A percentile compares a stretch with the other conserved stretches of the same genome.
These are phyloP conservation scores for Apiotrichum akiyoshidainum DNA, from an alignment of 1,284 basidiomycete genomes.

Conservation along the genomic window DNA sequence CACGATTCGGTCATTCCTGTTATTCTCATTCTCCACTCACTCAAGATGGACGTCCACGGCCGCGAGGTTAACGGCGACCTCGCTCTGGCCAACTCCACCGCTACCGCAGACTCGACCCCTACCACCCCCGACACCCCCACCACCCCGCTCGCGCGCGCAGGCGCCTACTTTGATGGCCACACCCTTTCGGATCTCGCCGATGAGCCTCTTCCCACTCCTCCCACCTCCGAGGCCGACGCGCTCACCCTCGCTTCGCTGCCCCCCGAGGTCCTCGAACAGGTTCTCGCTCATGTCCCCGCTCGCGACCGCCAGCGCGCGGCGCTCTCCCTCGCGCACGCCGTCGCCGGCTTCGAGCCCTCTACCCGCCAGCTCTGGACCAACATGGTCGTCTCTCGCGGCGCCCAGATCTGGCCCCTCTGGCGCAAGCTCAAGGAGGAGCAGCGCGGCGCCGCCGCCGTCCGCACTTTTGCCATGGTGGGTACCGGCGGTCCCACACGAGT, in stretches of 20 bases:
- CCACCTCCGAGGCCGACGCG: not conserved
- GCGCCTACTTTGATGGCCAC: not conserved
- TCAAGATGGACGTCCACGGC: slow-evolving; percentile 3
- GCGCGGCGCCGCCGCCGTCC: slow-evolving; percentile 18
- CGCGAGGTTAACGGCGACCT: not conserved
- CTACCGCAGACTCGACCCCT: not conserved
- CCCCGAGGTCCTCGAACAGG: slow-evolving; percentile 45
- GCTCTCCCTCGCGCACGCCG: slow-evolving; percentile 34
- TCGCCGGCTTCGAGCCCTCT: slow-evolving; percentile 26
- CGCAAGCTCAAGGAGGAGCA: slow-evolving; percentile 28
- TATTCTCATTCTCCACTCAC: not conserved
- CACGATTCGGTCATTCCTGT: not conserved
- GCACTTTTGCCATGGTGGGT: slow-evolving; percentile 32
- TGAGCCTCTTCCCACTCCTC: too few relatives aligned
- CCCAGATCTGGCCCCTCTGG: slow-evolving; percentile 41
- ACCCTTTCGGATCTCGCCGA: not conserved
- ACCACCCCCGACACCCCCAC: not conserved
- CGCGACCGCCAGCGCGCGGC: slow-evolving; percentile 41
- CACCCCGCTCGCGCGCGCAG: not conserved
- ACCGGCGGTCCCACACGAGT: too few relatives aligned
- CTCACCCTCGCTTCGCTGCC: slow-evolving; percentile 32
- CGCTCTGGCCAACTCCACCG: slow-evolving; percentile 4
- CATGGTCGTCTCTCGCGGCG: slow-evolving; percentile 31
- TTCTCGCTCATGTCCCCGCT: slow-evolving; percentile 42
- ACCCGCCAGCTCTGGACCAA: slow-evolving; percentile 40